Evolutionary conservation across 495 filamentous ascomycete species (phyloP).

Genomic region (Tuber brumale): DNA sequence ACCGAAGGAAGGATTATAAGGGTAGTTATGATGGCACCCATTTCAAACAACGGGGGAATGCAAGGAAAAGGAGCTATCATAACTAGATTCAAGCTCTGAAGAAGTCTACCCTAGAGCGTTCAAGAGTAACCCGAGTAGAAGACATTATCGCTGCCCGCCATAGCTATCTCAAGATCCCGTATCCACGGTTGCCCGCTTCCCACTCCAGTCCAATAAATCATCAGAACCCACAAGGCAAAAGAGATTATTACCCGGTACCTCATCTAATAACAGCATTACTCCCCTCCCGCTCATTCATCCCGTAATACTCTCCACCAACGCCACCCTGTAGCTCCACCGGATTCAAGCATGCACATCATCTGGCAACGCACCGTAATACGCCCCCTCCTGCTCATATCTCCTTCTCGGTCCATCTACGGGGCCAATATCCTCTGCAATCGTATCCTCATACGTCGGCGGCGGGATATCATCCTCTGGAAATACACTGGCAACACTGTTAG

Average conservation of each 20-base stretch:
- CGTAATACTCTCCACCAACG: neutral
- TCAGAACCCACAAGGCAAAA: neutral
- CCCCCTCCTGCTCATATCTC: constrained; percentile 32
- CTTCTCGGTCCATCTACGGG: constrained; percentile 41
- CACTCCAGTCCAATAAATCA: neutral
- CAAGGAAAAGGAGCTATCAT: neutral
- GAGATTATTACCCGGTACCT: neutral
- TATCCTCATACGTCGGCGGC: constrained; percentile 81
- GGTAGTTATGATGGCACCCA: neutral
- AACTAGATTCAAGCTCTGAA: neutral
- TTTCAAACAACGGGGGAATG: neutral
- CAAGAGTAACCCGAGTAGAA: neutral
- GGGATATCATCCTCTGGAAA: constrained; percentile 55
- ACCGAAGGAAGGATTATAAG: neutral
- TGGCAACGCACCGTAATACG: constrained; percentile 34
- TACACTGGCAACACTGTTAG: constrained; percentile 37
- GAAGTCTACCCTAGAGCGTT: neutral
- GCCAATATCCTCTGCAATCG: constrained; percentile 67
- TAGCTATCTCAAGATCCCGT: neutral
- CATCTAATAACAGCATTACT: neutral
- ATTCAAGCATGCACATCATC: constrained; percentile 28
- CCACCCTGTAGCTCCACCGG: neutral
- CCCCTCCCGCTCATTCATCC: neutral
- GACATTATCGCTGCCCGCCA: neutral
- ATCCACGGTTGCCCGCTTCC: neutral